A percentile compares a stretch with the other conserved stretches of the same genome.
phyloP scores from a whole-genome alignment of 257 asterid species.

The Solanum sitiens region DNA sequence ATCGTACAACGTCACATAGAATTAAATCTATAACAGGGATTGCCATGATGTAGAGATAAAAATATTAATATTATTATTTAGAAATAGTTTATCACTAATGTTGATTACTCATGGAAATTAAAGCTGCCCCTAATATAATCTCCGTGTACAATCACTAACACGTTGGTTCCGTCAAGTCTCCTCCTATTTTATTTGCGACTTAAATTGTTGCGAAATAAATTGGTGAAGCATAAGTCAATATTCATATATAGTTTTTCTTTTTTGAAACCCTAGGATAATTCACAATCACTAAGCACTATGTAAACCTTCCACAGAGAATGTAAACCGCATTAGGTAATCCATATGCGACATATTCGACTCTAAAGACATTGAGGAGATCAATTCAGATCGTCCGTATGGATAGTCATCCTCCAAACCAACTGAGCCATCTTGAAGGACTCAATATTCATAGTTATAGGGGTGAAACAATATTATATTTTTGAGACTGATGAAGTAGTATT shows the following conservation, averaged over 20 bases:
- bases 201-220: not conserved
- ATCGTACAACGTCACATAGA: not conserved
- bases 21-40: not conserved
- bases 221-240: not conserved
- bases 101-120: not conserved
- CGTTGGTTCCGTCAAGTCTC: not conserved
- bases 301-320: too few species aligned
- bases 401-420: too few species aligned
- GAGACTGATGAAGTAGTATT: not conserved
- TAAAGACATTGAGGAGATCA: rapidly evolving
- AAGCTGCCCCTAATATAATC: not conserved
- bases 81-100: not conserved
- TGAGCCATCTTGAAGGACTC: too few species aligned
- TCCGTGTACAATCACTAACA: not conserved
- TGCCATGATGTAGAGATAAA: not conserved
- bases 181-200: not conserved
- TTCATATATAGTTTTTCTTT: too few species aligned
- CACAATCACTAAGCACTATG: too few species aligned
- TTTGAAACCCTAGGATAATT: too few species aligned
- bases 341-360: too few species aligned
- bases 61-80: not conserved
- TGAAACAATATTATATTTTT: too few species aligned
- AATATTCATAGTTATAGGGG: too few species aligned
- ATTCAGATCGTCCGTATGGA: too few species aligned
- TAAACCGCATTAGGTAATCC: too few species aligned